A percentile compares a stretch with the other conserved stretches of the same genome.
These are phyloP conservation scores for Ophiognomonia clavigignenti-juglandacearum DNA, from an alignment of 2,329 filamentous ascomycete genomes.

Conservation along the genomic window DNA sequence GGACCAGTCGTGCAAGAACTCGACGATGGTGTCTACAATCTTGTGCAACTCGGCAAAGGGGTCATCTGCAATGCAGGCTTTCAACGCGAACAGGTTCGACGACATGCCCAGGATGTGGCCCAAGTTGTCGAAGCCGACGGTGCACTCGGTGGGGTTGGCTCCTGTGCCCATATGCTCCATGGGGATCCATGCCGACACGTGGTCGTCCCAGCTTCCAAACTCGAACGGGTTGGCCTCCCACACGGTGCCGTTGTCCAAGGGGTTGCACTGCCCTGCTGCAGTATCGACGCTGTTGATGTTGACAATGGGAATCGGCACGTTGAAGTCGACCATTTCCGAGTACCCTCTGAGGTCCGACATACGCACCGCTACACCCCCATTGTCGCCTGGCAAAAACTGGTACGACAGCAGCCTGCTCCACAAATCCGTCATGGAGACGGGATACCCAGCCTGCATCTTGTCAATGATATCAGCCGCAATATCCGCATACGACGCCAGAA, in stretches of 20 bases:
- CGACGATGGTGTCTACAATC: not conserved
- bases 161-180: not conserved
- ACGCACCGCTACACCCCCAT: not conserved
- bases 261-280: not conserved
- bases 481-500: not conserved
- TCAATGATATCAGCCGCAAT: not conserved
- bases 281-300: not conserved
- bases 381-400: conserved; percentile 1
- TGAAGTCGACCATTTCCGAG: not conserved
- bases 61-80: not conserved
- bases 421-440: not conserved
- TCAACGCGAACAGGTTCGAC: not conserved
- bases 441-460: conserved; percentile 2
- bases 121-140: not conserved
- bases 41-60: not conserved
- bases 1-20: not conserved
- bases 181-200: not conserved
- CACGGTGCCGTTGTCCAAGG: not conserved
- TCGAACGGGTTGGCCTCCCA: conserved; percentile 8
- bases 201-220: conserved; percentile 8
- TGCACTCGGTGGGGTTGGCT: conserved; percentile 1
- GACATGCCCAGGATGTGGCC: not conserved
- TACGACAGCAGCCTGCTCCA: conserved; percentile 7
- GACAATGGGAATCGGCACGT: conserved; percentile 1
- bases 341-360: not conserved